Conservation (phyloP, 768 basidiomycete genomes). For the Tricholoma sp. region DNA sequence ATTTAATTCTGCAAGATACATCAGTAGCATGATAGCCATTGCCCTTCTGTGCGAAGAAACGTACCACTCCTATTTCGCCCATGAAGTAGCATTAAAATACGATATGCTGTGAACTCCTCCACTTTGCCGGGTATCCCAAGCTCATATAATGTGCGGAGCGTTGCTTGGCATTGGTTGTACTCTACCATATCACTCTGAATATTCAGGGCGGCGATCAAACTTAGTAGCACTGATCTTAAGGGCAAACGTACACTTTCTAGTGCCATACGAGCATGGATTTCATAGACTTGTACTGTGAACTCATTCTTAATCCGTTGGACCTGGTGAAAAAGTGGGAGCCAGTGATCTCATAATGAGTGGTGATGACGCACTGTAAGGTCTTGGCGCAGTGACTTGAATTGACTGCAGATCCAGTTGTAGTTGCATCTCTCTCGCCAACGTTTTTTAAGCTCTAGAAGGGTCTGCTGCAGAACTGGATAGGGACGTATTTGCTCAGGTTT, state of each 20-base stretch:
- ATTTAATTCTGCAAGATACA: conserved; percentile 71
- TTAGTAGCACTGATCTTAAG: conserved; percentile 4
- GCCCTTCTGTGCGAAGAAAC: conserved; percentile 14
- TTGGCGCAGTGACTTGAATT: conserved; percentile 96
- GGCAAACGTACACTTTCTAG: conserved; percentile 65
- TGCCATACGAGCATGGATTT: conserved; percentile 97
- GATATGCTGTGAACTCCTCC: conserved; percentile 96
- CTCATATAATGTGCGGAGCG: conserved; percentile 86
- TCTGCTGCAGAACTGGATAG: conserved; percentile 75
- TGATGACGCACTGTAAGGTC: conserved; percentile 82
- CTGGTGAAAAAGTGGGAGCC: conserved; percentile 35
- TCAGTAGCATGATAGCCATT: background rate
- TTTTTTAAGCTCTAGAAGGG: conserved; percentile 79
- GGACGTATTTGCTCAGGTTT: conserved; percentile 94
- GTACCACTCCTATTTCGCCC: conserved; percentile 90
- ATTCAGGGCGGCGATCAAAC: conserved; percentile 3
- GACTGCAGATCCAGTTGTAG: conserved; percentile 93
- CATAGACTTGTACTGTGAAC: conserved; percentile 95
- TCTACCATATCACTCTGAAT: conserved; percentile 92
- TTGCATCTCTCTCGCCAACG: conserved; percentile 76
- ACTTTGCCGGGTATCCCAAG: conserved; percentile 88
- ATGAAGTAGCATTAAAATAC: conserved; percentile 92
- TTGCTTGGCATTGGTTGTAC: conserved; percentile 96
- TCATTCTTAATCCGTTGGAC: conserved; percentile 99
- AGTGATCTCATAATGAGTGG: conserved; percentile 6